Conservation (phyloP, 495 filamentous ascomycete genomes). For the Polyplosphaeria fusca region DNA sequence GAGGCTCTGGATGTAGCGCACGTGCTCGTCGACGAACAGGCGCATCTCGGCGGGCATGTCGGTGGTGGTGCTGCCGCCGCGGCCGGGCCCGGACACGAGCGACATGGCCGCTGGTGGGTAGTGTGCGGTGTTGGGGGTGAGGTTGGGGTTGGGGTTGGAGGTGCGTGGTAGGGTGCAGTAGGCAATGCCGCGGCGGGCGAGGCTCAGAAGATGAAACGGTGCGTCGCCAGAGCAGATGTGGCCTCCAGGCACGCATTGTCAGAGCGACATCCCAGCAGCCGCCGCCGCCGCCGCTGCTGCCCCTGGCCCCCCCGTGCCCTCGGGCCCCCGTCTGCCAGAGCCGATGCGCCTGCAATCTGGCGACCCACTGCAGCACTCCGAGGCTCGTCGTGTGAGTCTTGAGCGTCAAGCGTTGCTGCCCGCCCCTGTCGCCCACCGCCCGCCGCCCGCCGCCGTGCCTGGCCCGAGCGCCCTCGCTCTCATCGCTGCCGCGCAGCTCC, state of each 20-base stretch:
- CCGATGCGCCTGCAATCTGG: conserved; percentile 9
- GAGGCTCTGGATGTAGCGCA: conserved; percentile 88
- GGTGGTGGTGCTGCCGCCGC: conserved; percentile 49
- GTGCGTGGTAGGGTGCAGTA: neutral
- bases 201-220: neutral
- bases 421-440: too few species aligned
- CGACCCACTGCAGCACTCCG: too few species aligned
- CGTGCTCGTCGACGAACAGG: conserved; percentile 71
- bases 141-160: neutral
- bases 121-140: neutral
- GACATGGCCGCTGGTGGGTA: conserved; percentile 49
- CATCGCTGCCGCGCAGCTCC: neutral
- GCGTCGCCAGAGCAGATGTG: neutral
- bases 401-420: too few species aligned
- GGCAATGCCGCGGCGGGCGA: conserved; percentile 1
- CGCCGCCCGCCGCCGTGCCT: too few species aligned
- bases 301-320: too few species aligned
- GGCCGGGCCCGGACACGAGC: conserved; percentile 60
- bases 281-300: neutral
- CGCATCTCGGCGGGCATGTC: conserved; percentile 57
- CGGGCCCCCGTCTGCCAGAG: too few species aligned
- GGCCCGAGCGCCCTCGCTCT: conserved; percentile 12
- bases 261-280: neutral
- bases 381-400: too few species aligned
- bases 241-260: neutral